Conservation (phyloP, 768 basidiomycete genomes). For the Phaeotremella fagi region DNA sequence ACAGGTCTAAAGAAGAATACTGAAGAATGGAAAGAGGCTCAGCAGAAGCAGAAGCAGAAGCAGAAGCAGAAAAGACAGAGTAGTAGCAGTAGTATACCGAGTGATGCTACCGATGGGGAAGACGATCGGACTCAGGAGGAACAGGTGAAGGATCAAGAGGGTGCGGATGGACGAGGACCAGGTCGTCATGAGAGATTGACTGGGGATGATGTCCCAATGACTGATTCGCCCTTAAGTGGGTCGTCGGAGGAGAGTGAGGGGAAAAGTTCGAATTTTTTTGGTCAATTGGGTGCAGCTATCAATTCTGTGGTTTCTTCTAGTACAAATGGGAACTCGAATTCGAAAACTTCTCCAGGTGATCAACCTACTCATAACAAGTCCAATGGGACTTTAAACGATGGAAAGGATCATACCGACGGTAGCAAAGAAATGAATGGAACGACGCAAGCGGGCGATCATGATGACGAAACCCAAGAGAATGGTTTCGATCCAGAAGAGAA, state of each 20-base stretch:
- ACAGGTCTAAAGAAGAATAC: conserved; percentile 38
- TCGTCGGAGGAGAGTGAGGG: not conserved
- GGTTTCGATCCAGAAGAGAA: conserved; percentile 18
- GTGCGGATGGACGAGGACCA: conserved; percentile 14
- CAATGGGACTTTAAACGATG: not conserved
- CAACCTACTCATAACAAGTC: not conserved
- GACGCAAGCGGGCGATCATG: not conserved
- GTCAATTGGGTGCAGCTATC: not conserved
- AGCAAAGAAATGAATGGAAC: not conserved
- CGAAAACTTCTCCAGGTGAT: not conserved
- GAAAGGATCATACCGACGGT: not conserved
- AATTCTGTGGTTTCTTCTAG: not conserved
- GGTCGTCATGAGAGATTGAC: conserved; percentile 18
- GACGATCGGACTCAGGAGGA: conserved; percentile 18
- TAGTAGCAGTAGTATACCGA: conserved; percentile 26
- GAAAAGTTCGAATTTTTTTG: not conserved
- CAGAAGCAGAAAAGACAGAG: conserved; percentile 4
- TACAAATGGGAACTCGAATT: not conserved
- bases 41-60: conserved; percentile 1
- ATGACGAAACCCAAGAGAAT: conserved; percentile 1
- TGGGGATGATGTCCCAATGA: conserved; percentile 6
- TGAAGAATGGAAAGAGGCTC: conserved; percentile 28
- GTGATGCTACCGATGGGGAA: conserved; percentile 14
- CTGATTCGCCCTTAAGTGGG: conserved; percentile 8
- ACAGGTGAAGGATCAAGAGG: conserved; percentile 10